phyloP scores from a whole-genome alignment of 2,329 filamentous ascomycete species.

The Trichoderma endophyticum region DNA sequence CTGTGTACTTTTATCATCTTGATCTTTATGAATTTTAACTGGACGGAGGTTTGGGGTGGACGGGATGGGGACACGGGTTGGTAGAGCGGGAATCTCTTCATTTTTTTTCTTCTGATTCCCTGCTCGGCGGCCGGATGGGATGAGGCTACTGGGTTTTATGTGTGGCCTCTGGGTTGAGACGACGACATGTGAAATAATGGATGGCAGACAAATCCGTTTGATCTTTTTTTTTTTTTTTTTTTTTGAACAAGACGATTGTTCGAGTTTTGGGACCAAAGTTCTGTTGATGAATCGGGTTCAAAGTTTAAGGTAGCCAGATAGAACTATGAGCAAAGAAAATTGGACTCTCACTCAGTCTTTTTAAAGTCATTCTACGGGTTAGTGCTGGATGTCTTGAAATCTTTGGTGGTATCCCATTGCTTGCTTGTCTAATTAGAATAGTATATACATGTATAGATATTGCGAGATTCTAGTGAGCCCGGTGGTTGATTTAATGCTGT shows the following conservation, averaged over 20 bases:
- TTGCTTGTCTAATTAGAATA: background rate
- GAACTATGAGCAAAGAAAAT: background rate
- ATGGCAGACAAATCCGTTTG: constrained; percentile 5
- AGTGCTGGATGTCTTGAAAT: background rate
- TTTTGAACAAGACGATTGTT: background rate
- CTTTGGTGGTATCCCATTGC: background rate
- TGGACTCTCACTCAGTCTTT: background rate
- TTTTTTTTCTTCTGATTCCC: background rate
- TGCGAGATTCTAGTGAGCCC: background rate
- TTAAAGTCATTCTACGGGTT: background rate
- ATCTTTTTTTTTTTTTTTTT: constrained; percentile 2
- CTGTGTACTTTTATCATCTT: constrained; percentile 19
- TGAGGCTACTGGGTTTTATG: background rate
- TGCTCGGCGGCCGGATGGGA: background rate
- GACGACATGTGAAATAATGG: constrained; percentile 20
- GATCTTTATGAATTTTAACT: constrained; percentile 18
- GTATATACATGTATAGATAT: background rate
- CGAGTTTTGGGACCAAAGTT: background rate
- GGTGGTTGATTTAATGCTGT: constrained; percentile 21
- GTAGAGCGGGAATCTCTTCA: background rate
- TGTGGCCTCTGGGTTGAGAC: constrained; percentile 15
- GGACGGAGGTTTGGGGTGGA: background rate
- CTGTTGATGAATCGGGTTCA: background rate
- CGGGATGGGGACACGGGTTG: background rate
- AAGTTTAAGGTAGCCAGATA: background rate